A percentile compares a stretch with the other conserved stretches of the same genome.
Conservation (phyloP, 768 basidiomycete species). For the Hebeloma cylindrosporum region DNA sequence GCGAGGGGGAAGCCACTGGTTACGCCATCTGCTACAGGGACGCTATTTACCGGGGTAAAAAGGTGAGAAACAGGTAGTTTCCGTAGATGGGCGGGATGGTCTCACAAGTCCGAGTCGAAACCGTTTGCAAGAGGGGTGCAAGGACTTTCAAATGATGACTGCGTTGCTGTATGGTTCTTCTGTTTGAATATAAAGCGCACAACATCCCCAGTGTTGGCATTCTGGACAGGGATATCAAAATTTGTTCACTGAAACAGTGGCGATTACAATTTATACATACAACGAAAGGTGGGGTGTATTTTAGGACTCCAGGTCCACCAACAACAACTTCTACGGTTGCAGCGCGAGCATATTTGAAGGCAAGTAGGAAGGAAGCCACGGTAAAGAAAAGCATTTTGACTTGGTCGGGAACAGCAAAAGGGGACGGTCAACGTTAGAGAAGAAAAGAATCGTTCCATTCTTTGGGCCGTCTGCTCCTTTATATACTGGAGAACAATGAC, state of each 20-base stretch:
- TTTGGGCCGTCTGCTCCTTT: constrained; percentile 6
- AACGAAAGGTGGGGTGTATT: constrained; percentile 41
- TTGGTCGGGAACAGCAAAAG: constrained; percentile 10
- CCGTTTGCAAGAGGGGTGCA: constrained; percentile 42
- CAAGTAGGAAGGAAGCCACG: constrained; percentile 14
- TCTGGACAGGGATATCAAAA: constrained; percentile 30
- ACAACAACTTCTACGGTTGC: constrained; percentile 46
- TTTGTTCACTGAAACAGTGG: neutral
- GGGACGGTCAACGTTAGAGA: constrained; percentile 17
- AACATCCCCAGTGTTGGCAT: constrained; percentile 44
- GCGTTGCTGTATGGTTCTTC: constrained; percentile 61
- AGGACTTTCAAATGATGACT: constrained; percentile 51
- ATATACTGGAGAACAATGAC: constrained; percentile 10
- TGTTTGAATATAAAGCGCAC: constrained; percentile 52
- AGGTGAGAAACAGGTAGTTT: no score
- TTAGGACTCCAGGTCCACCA: constrained; percentile 43
- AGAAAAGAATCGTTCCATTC: neutral
- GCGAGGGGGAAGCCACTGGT: constrained; percentile 47
- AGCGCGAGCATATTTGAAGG: constrained; percentile 31
- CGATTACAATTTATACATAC: constrained; percentile 31
- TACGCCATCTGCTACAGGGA: constrained; percentile 44
- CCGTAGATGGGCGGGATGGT: no score
- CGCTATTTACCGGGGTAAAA: constrained; percentile 31
- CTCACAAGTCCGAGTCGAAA: constrained; percentile 61
- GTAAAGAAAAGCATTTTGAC: constrained; percentile 3